phyloP scores from a whole-genome alignment of 169 alveolate species.

The Eimeria praecox region DNA sequence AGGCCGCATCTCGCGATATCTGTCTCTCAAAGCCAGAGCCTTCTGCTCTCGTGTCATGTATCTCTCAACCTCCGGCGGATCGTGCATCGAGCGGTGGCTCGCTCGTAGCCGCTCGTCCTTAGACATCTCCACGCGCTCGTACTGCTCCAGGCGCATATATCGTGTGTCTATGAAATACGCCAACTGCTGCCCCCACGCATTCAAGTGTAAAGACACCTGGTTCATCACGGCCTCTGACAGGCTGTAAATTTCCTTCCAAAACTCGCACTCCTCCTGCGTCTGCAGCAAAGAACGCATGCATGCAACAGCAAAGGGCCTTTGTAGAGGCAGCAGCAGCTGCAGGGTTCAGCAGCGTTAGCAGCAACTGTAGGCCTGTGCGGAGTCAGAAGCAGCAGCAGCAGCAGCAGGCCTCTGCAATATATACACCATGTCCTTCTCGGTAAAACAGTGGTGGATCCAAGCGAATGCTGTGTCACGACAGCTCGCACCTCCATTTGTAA shows the following conservation, averaged over 20 bases:
- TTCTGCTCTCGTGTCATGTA: conserved; percentile 63
- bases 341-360: background rate
- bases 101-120: conserved; percentile 20
- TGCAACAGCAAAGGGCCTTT: background rate
- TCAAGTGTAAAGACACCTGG: conserved; percentile 46
- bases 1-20: background rate
- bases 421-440: background rate
- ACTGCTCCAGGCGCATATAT: conserved; percentile 63
- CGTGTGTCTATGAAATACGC: conserved; percentile 59
- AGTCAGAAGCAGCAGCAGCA: background rate
- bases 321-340: background rate
- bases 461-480: background rate
- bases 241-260: conserved; percentile 43
- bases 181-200: conserved; percentile 69
- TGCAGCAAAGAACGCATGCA: background rate
- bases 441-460: background rate
- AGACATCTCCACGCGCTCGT: conserved; percentile 44
- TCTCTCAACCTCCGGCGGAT: background rate
- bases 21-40: background rate
- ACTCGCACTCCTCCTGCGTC: conserved; percentile 37
- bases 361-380: too few species aligned
- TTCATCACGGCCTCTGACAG: conserved; percentile 39
- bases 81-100: background rate
- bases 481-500: conserved; percentile 28
- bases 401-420: background rate